Evolutionary conservation across 148 eudicot genomes (phyloP), one percentile per base, ranked within the genome.

Genomic region (Simmondsia chinensis): DNA sequence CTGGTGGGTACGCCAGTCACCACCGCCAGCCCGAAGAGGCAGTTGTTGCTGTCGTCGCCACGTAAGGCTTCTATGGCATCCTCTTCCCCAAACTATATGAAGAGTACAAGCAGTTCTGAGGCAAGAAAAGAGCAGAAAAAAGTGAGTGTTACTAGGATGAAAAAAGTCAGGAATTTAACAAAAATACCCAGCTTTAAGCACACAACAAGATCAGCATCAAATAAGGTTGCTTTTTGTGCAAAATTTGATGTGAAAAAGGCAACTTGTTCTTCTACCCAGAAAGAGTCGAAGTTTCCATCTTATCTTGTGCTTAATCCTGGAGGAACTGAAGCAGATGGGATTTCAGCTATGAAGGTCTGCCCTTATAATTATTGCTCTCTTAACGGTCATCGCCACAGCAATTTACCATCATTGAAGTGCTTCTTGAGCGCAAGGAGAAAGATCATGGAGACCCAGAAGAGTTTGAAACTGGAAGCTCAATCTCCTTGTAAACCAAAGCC

Each of bases 331-430:
- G 69, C 72, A 15, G 61, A 83, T 43, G 96, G 94, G 27, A 73
- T 72, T 11, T 88, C 94, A 13, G 68, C 43, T 5, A 49, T 66
- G 66, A 75, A 79, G 57, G 82, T 88, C 9, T 88, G 97, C 46
- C 77, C 83, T 3, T 88, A 88, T 42, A 75, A 58, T 1, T 80
- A 88, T 20, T 88, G 97, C 46, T 88, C 97, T 23, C 83, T 83
- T 21, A 88, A 83, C 38, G 97, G 94, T 41, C 87, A 83, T 67
- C 71, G 32, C 21, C 94, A 80, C 14, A 38, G 64, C 8, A 50
- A 71, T 45, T 30, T 63, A 36, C 76, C 89, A 11, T 83, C 96
- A 1, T 58, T 83, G 39, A 83, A 75, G 68, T 18, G 39, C 33
- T 87, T 87, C 74, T 51, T 87, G 75, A 45, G 71, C 25, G 62